Percentiles rank a stretch among this genome's conserved stretches.
Conservation (phyloP, 1,139 yeast genomes). For the Geotrichum klebahnii region DNA sequence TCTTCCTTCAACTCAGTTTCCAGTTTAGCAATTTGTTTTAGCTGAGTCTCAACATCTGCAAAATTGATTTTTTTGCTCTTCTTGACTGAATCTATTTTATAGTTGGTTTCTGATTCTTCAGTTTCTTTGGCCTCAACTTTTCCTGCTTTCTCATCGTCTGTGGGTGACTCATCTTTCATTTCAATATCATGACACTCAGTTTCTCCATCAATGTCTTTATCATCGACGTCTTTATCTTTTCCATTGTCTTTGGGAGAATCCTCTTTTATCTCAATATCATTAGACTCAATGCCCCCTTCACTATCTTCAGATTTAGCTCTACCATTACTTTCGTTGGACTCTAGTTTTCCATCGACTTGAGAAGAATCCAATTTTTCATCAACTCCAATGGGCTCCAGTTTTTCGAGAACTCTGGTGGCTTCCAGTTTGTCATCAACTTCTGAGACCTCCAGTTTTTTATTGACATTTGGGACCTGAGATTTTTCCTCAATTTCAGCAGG, state of each 20-base stretch:
- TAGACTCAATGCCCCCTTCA: not conserved
- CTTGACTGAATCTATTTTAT: constrained; percentile 17
- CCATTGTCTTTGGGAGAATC: not conserved
- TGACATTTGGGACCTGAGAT: not conserved
- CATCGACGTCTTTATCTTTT: not conserved
- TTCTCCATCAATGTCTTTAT: too few relatives aligned
- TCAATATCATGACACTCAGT: too few relatives aligned
- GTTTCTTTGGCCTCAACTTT: too few relatives aligned
- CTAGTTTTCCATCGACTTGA: not conserved
- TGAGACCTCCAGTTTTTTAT: too few relatives aligned
- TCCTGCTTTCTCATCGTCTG: too few relatives aligned
- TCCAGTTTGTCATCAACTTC: constrained; percentile 25
- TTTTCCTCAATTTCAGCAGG: too few relatives aligned
- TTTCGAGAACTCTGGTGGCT: constrained; percentile 20
- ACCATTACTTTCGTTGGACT: not conserved
- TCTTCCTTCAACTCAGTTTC: constrained; percentile 43
- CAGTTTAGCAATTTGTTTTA: constrained; percentile 42
- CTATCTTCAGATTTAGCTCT: not conserved
- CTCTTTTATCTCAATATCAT: not conserved
- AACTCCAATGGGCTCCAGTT: not conserved
- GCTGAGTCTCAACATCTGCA: constrained; percentile 37
- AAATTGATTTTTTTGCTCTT: constrained; percentile 26
- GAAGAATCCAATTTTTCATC: too few relatives aligned
- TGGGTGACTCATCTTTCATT: too few relatives aligned
- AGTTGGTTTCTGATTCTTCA: not conserved